Base-by-base conservation (phyloP, 768 basidiomycete species). In the Amanita pallidorosea region DNA sequence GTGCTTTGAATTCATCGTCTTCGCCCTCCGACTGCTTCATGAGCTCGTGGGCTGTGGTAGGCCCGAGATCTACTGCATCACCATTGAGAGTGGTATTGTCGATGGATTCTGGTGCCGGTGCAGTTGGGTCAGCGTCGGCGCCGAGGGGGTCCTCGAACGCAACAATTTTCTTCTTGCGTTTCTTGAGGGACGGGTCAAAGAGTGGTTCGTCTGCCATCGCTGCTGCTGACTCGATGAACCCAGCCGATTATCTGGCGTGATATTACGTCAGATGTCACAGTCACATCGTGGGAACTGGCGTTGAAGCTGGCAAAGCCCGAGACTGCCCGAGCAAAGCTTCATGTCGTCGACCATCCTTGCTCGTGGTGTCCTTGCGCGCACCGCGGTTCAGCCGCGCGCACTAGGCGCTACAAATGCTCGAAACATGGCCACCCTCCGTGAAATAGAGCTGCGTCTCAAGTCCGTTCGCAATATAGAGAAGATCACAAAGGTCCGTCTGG, bases 401-500 rank as follows among this genome's bases (percentile, higher is more conserved):
- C 61, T 68, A 53, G 70, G 71, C 54, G 70, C 72, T 29, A 50
- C 75, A 37, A 67, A 68, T 58, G 80, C 84, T 62, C 81, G 88
- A 61, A 91, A 87, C 70, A 91, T 92, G 93, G 96, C 95, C 37
- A 98, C 96, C 54, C 83, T 99, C 57, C 86, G 93, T 58, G 95
- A 99, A 74, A 88, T 99, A 63, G 95, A 99, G 76, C 70, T 90
- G 67, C 85, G 95, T 61, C 79, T 89, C 70, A 90, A 95, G 81
- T 96, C 92, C 43, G 95, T 97, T 63, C 77, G 79, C 68, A 96
- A 96, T 75, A 95, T 95, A 66, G 91, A 96, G 80, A 98, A 98
- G 88, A 97, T 99, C 75, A 97, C 95, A 54, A 95, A 96, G 77
- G 94, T 91, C 56, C 56, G 77, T 59, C 31, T 54, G 45, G 51